A percentile compares a stretch with the other conserved stretches of the same genome.
These are phyloP conservation scores for Starmera quercuum DNA, from an alignment of 805 yeast species.

Conservation along the genomic window DNA sequence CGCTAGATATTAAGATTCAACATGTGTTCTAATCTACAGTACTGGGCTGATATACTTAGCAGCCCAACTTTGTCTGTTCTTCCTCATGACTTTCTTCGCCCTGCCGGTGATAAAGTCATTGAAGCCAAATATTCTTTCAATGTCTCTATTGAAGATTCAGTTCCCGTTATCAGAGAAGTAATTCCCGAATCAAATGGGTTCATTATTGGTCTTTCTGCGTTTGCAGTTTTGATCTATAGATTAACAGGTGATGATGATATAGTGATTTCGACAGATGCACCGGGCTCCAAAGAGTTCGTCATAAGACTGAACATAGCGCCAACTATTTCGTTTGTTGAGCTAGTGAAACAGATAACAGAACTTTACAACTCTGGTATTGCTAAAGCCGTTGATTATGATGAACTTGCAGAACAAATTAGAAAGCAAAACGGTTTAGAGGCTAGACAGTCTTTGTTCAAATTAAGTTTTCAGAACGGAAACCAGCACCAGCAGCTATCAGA, in stretches of 20 bases:
- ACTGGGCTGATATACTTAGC: constrained; percentile 62
- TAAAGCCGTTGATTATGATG: constrained; percentile 41
- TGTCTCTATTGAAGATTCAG: constrained; percentile 21
- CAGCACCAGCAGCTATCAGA: constrained; percentile 18
- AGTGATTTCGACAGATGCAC: constrained; percentile 65
- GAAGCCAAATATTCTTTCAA: constrained; percentile 45
- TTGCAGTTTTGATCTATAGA: constrained; percentile 65
- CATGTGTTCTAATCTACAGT: constrained; percentile 7
- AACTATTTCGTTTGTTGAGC: constrained; percentile 42
- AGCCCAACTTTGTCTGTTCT: constrained; percentile 80
- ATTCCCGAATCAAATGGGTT: constrained; percentile 29
- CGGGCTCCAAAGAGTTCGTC: constrained; percentile 40
- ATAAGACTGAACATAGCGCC: constrained; percentile 57
- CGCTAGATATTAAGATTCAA: too few species aligned
- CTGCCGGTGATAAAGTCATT: constrained; percentile 57
- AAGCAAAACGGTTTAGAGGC: constrained; percentile 40
- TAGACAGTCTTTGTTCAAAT: constrained; percentile 52
- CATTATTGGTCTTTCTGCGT: constrained; percentile 52
- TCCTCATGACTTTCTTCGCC: constrained; percentile 83
- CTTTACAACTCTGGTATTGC: constrained; percentile 26
- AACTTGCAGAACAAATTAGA: constrained; percentile 46
- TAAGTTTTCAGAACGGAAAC: constrained; percentile 44
- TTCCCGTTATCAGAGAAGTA: constrained; percentile 12
- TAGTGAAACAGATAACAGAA: constrained; percentile 37
- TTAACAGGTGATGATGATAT: constrained; percentile 93